phyloP scores from a whole-genome alignment of 2,329 filamentous ascomycete species.

The Pseudogymnoascus sp. region DNA sequence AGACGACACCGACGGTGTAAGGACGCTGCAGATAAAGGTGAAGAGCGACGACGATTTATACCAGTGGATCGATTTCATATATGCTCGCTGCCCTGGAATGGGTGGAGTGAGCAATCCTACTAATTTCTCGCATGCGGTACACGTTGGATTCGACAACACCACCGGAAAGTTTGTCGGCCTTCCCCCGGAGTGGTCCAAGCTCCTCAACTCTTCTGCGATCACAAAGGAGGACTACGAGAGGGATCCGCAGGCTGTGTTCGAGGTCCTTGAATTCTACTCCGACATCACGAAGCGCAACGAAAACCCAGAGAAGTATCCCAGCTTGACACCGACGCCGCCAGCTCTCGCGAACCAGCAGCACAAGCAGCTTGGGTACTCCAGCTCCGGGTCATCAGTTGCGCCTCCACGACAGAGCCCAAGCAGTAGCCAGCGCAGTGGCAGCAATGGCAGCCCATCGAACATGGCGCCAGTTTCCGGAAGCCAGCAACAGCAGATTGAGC shows the following conservation, averaged over 20 bases:
- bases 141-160: constrained; percentile 93
- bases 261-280: constrained; percentile 79
- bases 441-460: constrained; percentile 28
- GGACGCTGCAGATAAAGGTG: constrained; percentile 83
- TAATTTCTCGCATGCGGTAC: constrained; percentile 94
- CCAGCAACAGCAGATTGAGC: constrained; percentile 43
- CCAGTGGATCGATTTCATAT: constrained; percentile 98
- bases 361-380: constrained; percentile 57
- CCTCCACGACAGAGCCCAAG: constrained; percentile 59
- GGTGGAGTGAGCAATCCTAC: constrained; percentile 97
- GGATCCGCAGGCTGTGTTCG: constrained; percentile 79
- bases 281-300: constrained; percentile 72
- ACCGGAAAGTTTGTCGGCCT: constrained; percentile 92
- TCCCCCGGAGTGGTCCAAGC: constrained; percentile 93
- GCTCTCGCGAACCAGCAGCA: constrained; percentile 44
- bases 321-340: constrained; percentile 61
- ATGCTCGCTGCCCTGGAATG: constrained; percentile 93
- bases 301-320: constrained; percentile 61
- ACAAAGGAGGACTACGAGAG: constrained; percentile 98
- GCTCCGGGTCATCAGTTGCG: constrained; percentile 48
- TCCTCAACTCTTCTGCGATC: constrained; percentile 91
- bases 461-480: constrained; percentile 41
- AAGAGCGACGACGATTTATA: constrained; percentile 96
- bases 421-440: constrained; percentile 36
- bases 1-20: constrained; percentile 61